Evolutionary conservation across 129 eudicot species (phyloP).

Genomic region (Saussurea involucrata): DNA sequence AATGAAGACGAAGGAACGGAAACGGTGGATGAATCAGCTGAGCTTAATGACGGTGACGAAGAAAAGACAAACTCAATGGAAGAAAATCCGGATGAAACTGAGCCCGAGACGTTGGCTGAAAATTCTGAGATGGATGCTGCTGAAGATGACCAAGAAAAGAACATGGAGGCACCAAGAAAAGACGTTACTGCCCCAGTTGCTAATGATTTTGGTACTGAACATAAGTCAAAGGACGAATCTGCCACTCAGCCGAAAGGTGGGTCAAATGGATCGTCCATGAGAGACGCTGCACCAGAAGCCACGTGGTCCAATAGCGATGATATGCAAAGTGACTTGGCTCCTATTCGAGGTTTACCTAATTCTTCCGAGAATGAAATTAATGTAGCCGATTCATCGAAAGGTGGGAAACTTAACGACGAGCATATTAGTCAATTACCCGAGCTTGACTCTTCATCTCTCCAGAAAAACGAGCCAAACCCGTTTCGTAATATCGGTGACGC

Average conservation of each 20-base stretch:
- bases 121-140: slow-evolving; percentile 34
- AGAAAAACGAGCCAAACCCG: slow-evolving; percentile 77
- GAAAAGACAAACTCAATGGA: slow-evolving; percentile 23
- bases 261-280: slow-evolving; percentile 34
- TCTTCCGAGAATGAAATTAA: slow-evolving; percentile 45
- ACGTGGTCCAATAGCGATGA: slow-evolving; percentile 51
- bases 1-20: slow-evolving; percentile 46
- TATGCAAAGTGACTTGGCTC: slow-evolving; percentile 53
- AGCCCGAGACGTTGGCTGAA: slow-evolving; percentile 31
- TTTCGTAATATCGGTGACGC: slow-evolving; percentile 88
- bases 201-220: slow-evolving; percentile 26
- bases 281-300: slow-evolving; percentile 50
- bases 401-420: slow-evolving; percentile 48
- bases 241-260: slow-evolving; percentile 46
- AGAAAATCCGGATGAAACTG: slow-evolving; percentile 39
- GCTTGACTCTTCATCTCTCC: slow-evolving; percentile 36
- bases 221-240: slow-evolving; percentile 34
- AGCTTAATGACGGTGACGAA: slow-evolving; percentile 39
- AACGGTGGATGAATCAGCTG: slow-evolving; percentile 36
- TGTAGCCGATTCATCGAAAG: slow-evolving; percentile 53
- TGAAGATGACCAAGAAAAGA: slow-evolving; percentile 36
- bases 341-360: slow-evolving; percentile 52
- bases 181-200: slow-evolving; percentile 25
- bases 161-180: slow-evolving; percentile 34
- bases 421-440: slow-evolving; percentile 49